Percentiles rank a stretch among this genome's conserved stretches.
Conservation (phyloP, 305 asterid genomes). For the Lippia alba region DNA sequence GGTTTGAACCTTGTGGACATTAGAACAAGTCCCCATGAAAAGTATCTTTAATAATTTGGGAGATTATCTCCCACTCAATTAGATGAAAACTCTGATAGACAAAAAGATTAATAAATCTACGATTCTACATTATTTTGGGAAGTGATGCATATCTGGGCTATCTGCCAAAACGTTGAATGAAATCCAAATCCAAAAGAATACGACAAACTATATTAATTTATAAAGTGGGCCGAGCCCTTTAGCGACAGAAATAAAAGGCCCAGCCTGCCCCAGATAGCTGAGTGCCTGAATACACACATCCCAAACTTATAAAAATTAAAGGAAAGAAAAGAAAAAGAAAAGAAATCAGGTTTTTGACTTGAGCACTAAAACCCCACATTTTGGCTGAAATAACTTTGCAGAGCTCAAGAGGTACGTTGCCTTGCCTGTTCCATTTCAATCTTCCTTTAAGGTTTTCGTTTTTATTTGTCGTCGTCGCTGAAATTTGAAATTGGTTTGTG, state of each 20-base stretch:
- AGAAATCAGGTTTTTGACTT: slow-evolving; percentile 9
- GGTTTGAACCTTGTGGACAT: too few relatives aligned
- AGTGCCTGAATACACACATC: background rate
- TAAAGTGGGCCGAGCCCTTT: too few relatives aligned
- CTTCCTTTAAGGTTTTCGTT: background rate
- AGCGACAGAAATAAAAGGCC: slow-evolving; percentile 13
- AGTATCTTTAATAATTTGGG: too few relatives aligned
- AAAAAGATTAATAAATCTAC: too few relatives aligned
- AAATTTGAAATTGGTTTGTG: background rate
- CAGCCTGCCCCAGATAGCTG: background rate
- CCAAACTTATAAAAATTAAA: background rate
- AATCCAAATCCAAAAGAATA: too few relatives aligned
- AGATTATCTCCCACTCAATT: too few relatives aligned
- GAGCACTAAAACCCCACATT: slow-evolving; percentile 25
- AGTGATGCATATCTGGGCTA: too few relatives aligned
- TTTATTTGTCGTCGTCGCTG: background rate
- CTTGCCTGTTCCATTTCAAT: background rate
- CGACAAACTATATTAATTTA: too few relatives aligned
- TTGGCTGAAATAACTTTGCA: background rate
- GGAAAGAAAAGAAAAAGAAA: background rate
- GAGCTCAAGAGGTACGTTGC: slow-evolving; percentile 22
- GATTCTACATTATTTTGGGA: too few relatives aligned
- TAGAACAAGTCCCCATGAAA: too few relatives aligned
- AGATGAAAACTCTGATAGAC: too few relatives aligned
- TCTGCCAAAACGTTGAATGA: too few relatives aligned